These are phyloP conservation scores for Penicillium sp. DNA, from an alignment of 2,329 filamentous ascomycete species.

Conservation along the genomic window DNA sequence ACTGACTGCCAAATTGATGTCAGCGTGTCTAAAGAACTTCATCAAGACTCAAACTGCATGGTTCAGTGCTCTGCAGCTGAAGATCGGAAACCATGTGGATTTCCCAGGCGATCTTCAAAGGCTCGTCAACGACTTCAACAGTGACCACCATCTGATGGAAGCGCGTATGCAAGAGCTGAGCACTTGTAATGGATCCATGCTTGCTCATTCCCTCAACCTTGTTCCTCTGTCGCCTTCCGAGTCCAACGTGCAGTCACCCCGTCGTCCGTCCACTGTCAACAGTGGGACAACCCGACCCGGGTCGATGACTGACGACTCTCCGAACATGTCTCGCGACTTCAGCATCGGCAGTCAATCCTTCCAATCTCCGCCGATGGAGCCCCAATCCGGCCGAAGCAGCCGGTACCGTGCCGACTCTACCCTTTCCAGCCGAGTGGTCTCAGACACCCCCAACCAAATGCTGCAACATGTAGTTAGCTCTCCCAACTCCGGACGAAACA, in stretches of 20 bases:
- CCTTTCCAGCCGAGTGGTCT: conserved; percentile 51
- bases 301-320: conserved; percentile 66
- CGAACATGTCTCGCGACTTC: conserved; percentile 67
- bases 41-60: conserved; percentile 81
- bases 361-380: conserved; percentile 56
- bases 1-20: conserved; percentile 80
- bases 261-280: conserved; percentile 54
- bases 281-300: conserved; percentile 58
- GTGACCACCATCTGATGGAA: conserved; percentile 76
- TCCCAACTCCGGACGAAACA: conserved; percentile 12
- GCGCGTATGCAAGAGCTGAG: conserved; percentile 70
- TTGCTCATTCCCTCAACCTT: conserved; percentile 62
- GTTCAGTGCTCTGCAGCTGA: conserved; percentile 81
- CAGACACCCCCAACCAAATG: conserved; percentile 57
- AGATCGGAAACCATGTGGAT: conserved; percentile 73
- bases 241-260: conserved; percentile 42
- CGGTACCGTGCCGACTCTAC: conserved; percentile 60
- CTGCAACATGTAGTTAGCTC: conserved; percentile 47
- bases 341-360: conserved; percentile 67
- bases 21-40: conserved; percentile 79
- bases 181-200: conserved; percentile 72
- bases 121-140: conserved; percentile 75
- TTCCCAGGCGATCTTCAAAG: conserved; percentile 68
- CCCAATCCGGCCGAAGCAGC: conserved; percentile 30
- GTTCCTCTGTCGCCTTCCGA: conserved; percentile 58